These are phyloP conservation scores for Tillandsia leiboldiana DNA, from an alignment of 176 grass and related monocot species.

Conservation along the genomic window DNA sequence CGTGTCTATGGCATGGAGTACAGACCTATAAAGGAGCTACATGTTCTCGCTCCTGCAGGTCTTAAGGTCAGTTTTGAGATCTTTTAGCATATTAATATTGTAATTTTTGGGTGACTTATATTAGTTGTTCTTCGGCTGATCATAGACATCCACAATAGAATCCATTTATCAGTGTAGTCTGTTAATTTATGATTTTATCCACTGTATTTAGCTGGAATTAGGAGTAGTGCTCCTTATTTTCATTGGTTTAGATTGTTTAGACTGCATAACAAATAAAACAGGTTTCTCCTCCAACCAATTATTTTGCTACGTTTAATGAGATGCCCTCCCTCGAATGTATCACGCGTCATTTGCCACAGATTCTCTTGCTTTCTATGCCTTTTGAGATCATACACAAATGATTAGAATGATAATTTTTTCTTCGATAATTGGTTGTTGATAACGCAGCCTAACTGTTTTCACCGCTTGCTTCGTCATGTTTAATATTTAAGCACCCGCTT, in stretches of 20 bases:
- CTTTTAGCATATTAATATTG: neutral
- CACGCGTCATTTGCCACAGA: too few species aligned
- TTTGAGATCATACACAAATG: too few species aligned
- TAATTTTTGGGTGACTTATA: neutral
- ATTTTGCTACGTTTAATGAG: neutral
- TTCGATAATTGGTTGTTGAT: too few species aligned
- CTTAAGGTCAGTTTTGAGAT: conserved; percentile 60
- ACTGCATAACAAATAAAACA: neutral
- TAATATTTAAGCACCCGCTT: too few species aligned
- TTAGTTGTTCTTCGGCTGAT: neutral
- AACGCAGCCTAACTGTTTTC: too few species aligned
- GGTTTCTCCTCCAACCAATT: neutral
- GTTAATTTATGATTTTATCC: neutral
- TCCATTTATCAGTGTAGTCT: too few species aligned
- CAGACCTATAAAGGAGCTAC: conserved; percentile 66
- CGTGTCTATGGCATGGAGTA: conserved; percentile 80
- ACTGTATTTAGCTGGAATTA: neutral
- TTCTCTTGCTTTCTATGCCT: too few species aligned
- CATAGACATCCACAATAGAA: neutral
- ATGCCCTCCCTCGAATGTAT: neutral
- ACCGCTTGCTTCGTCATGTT: too few species aligned
- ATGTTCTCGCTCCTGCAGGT: conserved; percentile 79
- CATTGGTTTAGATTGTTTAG: neutral
- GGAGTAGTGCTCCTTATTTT: neutral
- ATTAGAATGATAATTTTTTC: too few species aligned